Evolutionary conservation across 352 stramenopile genomes (phyloP), one percentile per base, ranked within the genome.

Genomic region (Globisporangium uncinulatum): DNA sequence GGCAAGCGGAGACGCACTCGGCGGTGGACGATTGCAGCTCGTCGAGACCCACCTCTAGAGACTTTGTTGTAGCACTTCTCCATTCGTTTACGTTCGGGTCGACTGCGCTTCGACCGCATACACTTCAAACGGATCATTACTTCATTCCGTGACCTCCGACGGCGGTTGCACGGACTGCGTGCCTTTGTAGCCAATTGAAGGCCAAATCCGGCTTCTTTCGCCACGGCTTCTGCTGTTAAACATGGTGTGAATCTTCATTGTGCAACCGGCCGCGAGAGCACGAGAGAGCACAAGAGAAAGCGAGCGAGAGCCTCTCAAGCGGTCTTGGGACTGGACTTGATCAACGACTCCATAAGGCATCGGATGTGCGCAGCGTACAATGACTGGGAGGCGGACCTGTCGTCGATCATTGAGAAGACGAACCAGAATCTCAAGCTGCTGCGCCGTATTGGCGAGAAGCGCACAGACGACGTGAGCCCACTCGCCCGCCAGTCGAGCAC

Each of bases 351-450:
- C 24, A 29, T 1, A 29, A 29, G 24, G 24, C 34, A 13, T 6
- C 34, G 5, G 34, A 91, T 91, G 78, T 89, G 76, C 63, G 67
- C 53, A 44, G 66, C 57, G 19, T 79, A 77, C 61, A 78, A 84
- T 57, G 81, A 87, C 36, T 94, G 83, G 83, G 81, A 94, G 63
- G 79, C 79, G 53, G 83, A 94, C 56, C 62, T 94, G 52, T 86
- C 83, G 47, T 90, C 83, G 13, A 91, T 91, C 77, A 91, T 93
- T 50, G 83, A 93, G 57, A 91, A 93, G 69, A 93, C 83, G 55
- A 93, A 91, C 64, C 84, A 88, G 59, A 94, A 92, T 69, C 75
- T 92, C 54, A 90, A 90, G 66, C 70, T 92, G 37, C 68, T 92
- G 58, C 81, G 83, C 11, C 81, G 82, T 55, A 89, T 92, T 45